These are phyloP conservation scores for Beauveria brongniartii DNA, from an alignment of 2,329 filamentous ascomycete species.

Conservation along the genomic window DNA sequence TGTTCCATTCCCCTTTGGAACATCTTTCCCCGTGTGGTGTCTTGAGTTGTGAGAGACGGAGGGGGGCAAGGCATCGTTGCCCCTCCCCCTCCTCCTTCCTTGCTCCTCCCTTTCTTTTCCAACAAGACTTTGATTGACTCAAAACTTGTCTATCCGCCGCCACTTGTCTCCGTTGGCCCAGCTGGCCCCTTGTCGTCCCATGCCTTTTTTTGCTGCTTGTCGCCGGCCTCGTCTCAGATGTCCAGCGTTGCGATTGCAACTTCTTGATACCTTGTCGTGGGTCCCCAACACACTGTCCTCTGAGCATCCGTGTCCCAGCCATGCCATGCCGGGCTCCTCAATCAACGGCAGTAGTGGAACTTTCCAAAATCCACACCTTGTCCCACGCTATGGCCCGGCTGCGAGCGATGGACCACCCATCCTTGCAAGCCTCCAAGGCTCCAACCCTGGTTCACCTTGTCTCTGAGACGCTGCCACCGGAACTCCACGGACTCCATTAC, in stretches of 20 bases:
- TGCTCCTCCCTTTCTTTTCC: not conserved
- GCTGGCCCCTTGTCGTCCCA: not conserved
- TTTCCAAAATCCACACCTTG: not conserved
- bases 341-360: not conserved
- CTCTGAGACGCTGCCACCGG: conserved; percentile 3
- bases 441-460: conserved; percentile 7
- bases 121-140: not conserved
- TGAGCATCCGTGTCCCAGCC: conserved; percentile 8
- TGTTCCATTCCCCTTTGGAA: conserved; percentile 8
- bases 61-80: not conserved
- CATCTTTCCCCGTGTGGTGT: conserved; percentile 4
- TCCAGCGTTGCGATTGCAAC: not conserved
- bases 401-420: conserved; percentile 2
- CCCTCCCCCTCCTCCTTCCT: too few relatives aligned
- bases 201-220: not conserved
- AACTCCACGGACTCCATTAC: conserved; percentile 9
- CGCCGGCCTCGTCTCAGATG: conserved; percentile 8
- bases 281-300: conserved; percentile 7
- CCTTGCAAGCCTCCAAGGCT: not conserved
- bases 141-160: conserved; percentile 2
- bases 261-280: conserved; percentile 7
- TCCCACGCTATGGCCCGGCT: conserved; percentile 8
- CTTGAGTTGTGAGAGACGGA: not conserved
- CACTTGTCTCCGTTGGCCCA: not conserved
- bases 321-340: not conserved